Evolutionary conservation across 306 rosid species (phyloP), one percentile per base, ranked within the genome.

Genomic region (Medicago arabica): DNA sequence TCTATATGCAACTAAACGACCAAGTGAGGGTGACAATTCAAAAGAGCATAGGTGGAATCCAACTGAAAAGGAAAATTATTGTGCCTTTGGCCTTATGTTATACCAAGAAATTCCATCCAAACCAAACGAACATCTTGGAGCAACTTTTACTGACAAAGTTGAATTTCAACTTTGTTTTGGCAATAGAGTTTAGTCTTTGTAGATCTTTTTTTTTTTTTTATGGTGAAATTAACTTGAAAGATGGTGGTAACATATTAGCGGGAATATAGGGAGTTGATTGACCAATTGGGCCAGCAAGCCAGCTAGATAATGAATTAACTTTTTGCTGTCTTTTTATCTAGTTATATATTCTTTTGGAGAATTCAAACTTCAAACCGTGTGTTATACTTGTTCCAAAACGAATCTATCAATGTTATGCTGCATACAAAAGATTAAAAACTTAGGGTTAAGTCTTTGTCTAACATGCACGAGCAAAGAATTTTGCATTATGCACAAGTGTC

Each of bases 1-100:
- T 38, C 2, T 64, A 67, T 19, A 75, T 38, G 6, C 31, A 70
- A 54, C 75, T 73, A 65, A 77, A 69, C 23, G 23, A 25, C 9
- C 69, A 72, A 75, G 38, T 83, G 88, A 74, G 60, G 60, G 74
- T 71, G 80, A 86, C 83, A 68, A 63, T 44, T 73, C 84, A 81
- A 78, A 83, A 83, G 55, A 49, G 50, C 10, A 51, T 54, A 46
- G 67, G 50, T 60, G 69, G 78, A 81, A 74, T 68, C 78, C 74
- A 67, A 72, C 83, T 47, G 60, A 80, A 75, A 83, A 64, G 65
- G 73, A 46, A 77, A 78, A 55, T 66, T 76, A 55, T 51, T 58
- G 70, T 76, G 61, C 31, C 50, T 38, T 75, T 79, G 74, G 61
- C 71, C 77, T 67, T 72, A 67, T 58, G 75, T 75, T 21, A 21